These are phyloP conservation scores for Dothideomycetes sp. DNA, from an alignment of 2,329 filamentous ascomycete genomes.

Conservation along the genomic window DNA sequence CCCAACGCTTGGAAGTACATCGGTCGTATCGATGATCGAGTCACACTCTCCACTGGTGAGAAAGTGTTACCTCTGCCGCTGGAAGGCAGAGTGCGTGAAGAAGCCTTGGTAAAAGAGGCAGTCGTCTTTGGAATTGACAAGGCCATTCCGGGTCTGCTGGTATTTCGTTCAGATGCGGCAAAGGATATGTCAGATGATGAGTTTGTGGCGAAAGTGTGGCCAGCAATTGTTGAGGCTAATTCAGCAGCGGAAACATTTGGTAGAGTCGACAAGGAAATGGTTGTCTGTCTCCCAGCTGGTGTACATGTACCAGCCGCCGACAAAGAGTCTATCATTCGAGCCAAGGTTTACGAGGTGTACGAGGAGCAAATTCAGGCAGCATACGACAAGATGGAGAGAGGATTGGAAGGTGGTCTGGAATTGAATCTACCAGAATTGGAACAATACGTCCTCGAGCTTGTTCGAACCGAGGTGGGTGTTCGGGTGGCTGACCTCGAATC, in stretches of 20 bases:
- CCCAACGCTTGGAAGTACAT: constrained; percentile 39
- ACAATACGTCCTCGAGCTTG: constrained; percentile 21
- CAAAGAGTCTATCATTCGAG: constrained; percentile 48
- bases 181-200: constrained; percentile 34
- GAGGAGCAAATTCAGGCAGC: constrained; percentile 36
- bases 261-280: constrained; percentile 44
- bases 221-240: constrained; percentile 44
- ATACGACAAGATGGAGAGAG: constrained; percentile 29
- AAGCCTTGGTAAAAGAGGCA: constrained; percentile 45
- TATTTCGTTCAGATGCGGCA: constrained; percentile 41
- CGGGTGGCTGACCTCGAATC: constrained; percentile 22
- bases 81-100: constrained; percentile 46
- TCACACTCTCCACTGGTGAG: constrained; percentile 41
- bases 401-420: not conserved
- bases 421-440: constrained; percentile 27
- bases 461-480: constrained; percentile 24
- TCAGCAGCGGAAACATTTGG: constrained; percentile 42
- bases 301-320: constrained; percentile 44
- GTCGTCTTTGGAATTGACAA: constrained; percentile 49
- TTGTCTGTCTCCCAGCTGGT: constrained; percentile 39
- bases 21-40: constrained; percentile 37
- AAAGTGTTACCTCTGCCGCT: constrained; percentile 40
- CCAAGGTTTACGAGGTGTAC: constrained; percentile 42
- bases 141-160: constrained; percentile 43
- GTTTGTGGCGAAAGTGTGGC: constrained; percentile 41